Evolutionary conservation across 2,329 filamentous ascomycete species (phyloP), one percentile per base, ranked within the genome.

Genomic region (Bipolaris bicolor): DNA sequence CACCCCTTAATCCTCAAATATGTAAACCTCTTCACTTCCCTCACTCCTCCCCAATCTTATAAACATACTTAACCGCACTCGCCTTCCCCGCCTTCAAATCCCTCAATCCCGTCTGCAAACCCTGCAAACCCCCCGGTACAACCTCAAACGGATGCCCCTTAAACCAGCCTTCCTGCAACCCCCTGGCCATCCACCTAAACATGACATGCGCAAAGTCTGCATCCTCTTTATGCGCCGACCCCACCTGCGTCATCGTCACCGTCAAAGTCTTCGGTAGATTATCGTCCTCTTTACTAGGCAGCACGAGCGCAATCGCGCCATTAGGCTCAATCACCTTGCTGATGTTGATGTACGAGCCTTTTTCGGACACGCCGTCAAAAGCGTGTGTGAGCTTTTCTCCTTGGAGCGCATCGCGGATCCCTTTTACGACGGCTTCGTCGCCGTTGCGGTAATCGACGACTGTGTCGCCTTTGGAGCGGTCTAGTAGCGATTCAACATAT

Each of bases 61-160:
- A 85, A 0, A 90, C 83, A 76, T 88, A 89, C 75, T 90, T 90
- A 0, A 85, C 79, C 1, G 81, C 87, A 65, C 83, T 87, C 20
- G 84, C 86, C 72, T 84, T 86, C 0, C 87, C 87, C 26, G 79
- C 80, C 69, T 82, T 84, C 67, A 90, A 70, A 60, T 85, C 82
- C 62, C 73, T 71, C 72, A 90, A 67, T 0, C 77, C 86, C 33
- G 67, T 74, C 65, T 86, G 75, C 2, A 88, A 71, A 0, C 86
- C 84, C 3, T 70, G 77, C 49, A 89, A 64, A 0, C 86, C 86
- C 2, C 84, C 83, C 0, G 79, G 74, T 1, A 86, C 71, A 11
- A 87, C 77, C 70, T 86, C 82, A 43, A 77, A 72, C 40, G 81
- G 81, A 68, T 86, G 83, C 6, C 71, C 65, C 58, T 70, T 76